Base-by-base conservation (phyloP, 116 monocot genomes). In the Posidonia oceanica region DNA sequence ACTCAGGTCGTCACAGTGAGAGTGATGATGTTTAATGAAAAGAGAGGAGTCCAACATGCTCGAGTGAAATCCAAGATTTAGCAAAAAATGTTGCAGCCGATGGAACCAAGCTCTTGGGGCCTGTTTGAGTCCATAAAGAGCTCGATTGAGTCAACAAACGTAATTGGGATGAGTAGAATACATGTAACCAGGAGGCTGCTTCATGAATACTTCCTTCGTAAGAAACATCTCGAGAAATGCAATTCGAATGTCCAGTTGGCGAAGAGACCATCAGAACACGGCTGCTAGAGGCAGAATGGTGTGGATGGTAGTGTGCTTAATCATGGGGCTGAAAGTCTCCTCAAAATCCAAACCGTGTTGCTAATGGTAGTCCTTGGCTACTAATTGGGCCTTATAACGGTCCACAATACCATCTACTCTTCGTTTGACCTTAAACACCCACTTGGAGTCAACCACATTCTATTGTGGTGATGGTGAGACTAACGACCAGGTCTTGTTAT, bases 301-400 rank as follows among this genome's bases (percentile, higher is more conserved):
- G 2, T 3, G 6, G 0, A 56, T 53, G 10, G 55, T 17, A 29
- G 5, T 38, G 0, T 21, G 16, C 22, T 37, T 54, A 8, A 69
- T 12, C 5, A 68, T 20, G 2, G 3, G 68, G 8, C 21, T 52
- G 29, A 23, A 68, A 11, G 52, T 68, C 4, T 68, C 52, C 3
- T 68, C 0, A 15, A 11, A 68, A 16, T 68, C 52, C 2, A 5
- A 3, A 29, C 51, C 68, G 10, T 18, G 3, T 53, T 52, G 18
- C 22, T 68, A 52, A 18, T 68, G 5, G 20, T 52, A 51, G 5
- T 17, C 68, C 68, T 68, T 68, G 18, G 52, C 68, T 16, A 68
- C 68, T 0, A 53, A 7, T 4, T 20, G 2, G 22, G 21, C 52
- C 44, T 68, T 68, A 15, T 53, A 53, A 17, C 52, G 68, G 8